These are phyloP conservation scores for Amauroascus verrucosus DNA, from an alignment of 2,329 filamentous ascomycete genomes.

Conservation along the genomic window DNA sequence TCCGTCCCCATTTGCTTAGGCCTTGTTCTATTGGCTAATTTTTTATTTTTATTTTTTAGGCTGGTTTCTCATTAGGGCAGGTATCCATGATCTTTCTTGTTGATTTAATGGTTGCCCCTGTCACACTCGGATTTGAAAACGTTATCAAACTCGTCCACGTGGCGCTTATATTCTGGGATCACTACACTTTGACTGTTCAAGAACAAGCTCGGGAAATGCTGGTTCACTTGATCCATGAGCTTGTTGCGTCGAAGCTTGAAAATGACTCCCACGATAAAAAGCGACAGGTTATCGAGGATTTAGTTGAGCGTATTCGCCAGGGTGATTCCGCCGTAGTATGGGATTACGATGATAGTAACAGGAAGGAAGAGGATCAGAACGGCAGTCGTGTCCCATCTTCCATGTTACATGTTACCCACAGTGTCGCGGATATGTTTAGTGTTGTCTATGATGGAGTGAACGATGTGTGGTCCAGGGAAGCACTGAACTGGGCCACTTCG, in stretches of 20 bases:
- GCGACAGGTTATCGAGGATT: constrained; percentile 69
- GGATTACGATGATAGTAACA: constrained; percentile 88
- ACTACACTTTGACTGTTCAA: constrained; percentile 88
- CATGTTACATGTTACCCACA: constrained; percentile 73
- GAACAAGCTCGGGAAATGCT: constrained; percentile 97
- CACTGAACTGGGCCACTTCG: constrained; percentile 90
- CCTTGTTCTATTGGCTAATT: constrained; percentile 10
- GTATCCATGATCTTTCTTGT: constrained; percentile 87
- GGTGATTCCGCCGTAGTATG: constrained; percentile 80
- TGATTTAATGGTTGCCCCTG: constrained; percentile 88
- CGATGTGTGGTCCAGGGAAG: constrained; percentile 82
- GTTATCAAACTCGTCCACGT: constrained; percentile 82
- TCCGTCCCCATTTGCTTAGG: constrained; percentile 19
- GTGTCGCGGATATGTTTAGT: constrained; percentile 77
- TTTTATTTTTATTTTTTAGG: too few species aligned
- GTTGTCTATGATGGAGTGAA: constrained; percentile 75
- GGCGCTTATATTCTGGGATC: constrained; percentile 90
- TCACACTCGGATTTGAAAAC: constrained; percentile 66
- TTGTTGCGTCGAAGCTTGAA: constrained; percentile 70
- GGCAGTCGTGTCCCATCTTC: constrained; percentile 72
- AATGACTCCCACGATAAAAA: constrained; percentile 57
- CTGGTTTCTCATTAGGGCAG: constrained; percentile 85
- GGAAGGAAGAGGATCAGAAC: constrained; percentile 59
- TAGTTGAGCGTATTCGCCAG: constrained; percentile 76
- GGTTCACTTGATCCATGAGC: constrained; percentile 90